Conservation (phyloP, 306 rosid species). For the Sicyos baderoa region DNA sequence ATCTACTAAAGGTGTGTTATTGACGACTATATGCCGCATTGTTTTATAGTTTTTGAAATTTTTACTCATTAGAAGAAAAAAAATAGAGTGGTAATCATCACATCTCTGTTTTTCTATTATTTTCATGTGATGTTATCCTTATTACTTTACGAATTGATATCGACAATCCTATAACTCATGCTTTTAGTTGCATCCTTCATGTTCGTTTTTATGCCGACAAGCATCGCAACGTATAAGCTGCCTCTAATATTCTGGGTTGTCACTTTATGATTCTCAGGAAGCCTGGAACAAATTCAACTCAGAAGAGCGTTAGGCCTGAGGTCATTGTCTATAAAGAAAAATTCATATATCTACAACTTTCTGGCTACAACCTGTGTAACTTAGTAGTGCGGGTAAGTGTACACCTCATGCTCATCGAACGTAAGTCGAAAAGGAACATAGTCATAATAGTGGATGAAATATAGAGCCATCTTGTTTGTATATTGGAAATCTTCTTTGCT, state of each 20-base stretch:
- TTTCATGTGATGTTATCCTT: not conserved
- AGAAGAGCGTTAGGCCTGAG: constrained; percentile 58
- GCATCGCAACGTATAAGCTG: not conserved
- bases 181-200: too few species aligned
- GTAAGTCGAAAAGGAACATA: not conserved
- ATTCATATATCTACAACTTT: not conserved
- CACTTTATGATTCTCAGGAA: constrained; percentile 42
- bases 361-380: constrained; percentile 2
- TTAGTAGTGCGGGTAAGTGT: constrained; percentile 11
- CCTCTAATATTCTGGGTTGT: constrained; percentile 9
- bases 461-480: constrained; percentile 10
- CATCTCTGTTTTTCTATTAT: not conserved
- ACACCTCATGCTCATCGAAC: not conserved
- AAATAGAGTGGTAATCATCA: not conserved
- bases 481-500: too few species aligned
- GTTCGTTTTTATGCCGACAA: not conserved
- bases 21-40: not conserved
- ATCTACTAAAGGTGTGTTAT: constrained; percentile 74
- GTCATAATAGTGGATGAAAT: constrained; percentile 1
- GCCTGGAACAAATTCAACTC: constrained; percentile 97
- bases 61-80: too few species aligned
- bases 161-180: not conserved
- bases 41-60: not conserved
- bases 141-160: not conserved
- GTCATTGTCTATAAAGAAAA: not conserved